Evolutionary conservation across 2,329 filamentous ascomycete genomes (phyloP).

Genomic region (Ceratocystis lukuohia): DNA sequence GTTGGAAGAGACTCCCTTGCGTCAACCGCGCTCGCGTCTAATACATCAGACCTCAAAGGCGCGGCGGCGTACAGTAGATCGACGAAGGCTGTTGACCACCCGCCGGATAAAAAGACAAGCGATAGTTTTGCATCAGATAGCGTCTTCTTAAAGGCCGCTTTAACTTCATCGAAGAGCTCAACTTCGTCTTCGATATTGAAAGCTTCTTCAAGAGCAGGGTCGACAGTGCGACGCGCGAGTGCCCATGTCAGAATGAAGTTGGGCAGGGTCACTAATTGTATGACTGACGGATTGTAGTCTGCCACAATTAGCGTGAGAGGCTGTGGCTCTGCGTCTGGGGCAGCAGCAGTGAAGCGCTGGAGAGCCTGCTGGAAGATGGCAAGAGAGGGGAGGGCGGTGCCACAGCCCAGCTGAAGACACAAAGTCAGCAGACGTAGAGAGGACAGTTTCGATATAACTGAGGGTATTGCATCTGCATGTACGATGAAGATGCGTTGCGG

Average conservation of each 20-base stretch:
- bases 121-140: conserved; percentile 39
- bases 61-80: conserved; percentile 36
- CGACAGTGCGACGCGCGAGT: conserved; percentile 34
- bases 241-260: conserved; percentile 64
- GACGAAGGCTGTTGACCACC: conserved; percentile 56
- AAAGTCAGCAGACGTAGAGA: conserved; percentile 19
- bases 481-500: neutral
- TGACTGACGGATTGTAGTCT: conserved; percentile 68
- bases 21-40: neutral
- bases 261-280: conserved; percentile 65
- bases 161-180: conserved; percentile 45
- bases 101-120: conserved; percentile 58
- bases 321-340: conserved; percentile 8
- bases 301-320: conserved; percentile 51
- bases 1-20: conserved; percentile 25
- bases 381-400: conserved; percentile 60
- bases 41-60: conserved; percentile 7
- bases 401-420: conserved; percentile 54
- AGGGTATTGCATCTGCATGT: neutral
- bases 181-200: conserved; percentile 44
- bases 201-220: conserved; percentile 31
- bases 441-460: neutral
- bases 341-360: conserved; percentile 11
- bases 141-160: conserved; percentile 43
- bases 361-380: conserved; percentile 53